phyloP scores from a whole-genome alignment of 352 stramenopile species.

The Blastocystis sp. region DNA sequence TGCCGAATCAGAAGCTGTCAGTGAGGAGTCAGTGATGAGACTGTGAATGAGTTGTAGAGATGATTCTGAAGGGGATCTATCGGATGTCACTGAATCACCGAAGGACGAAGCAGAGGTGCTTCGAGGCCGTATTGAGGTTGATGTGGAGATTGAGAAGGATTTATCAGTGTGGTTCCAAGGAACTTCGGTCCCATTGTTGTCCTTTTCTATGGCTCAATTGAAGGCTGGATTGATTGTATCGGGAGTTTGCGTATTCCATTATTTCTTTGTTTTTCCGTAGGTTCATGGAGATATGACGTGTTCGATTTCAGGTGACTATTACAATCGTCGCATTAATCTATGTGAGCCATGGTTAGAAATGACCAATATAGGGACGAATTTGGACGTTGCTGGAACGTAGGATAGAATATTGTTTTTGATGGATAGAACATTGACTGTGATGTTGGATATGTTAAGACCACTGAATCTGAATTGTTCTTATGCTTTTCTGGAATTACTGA shows the following conservation, averaged over 20 bases:
- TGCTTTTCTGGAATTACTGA: constrained; percentile 20
- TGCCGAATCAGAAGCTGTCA: not conserved
- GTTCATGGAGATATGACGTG: not conserved
- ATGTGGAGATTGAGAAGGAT: too few relatives aligned
- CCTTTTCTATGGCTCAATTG: not conserved
- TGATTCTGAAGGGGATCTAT: too few relatives aligned
- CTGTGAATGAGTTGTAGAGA: too few relatives aligned
- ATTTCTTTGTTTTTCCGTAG: not conserved
- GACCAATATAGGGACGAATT: not conserved
- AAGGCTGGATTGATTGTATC: not conserved
- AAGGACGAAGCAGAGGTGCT: too few relatives aligned
- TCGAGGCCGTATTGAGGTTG: too few relatives aligned
- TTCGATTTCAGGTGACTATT: not conserved
- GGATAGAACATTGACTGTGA: not conserved
- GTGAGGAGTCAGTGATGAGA: too few relatives aligned
- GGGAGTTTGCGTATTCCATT: not conserved
- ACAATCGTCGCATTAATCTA: not conserved
- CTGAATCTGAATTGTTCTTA: constrained; percentile 40
- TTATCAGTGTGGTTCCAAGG: not conserved
- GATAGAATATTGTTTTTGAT: not conserved
- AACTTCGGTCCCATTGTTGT: not conserved
- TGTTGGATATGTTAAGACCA: not conserved
- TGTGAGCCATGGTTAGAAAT: constrained; percentile 36
- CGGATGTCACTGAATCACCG: too few relatives aligned
- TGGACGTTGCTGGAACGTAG: not conserved